Conservation (phyloP, 805 yeast genomes). For the Lipomyces sp. region DNA sequence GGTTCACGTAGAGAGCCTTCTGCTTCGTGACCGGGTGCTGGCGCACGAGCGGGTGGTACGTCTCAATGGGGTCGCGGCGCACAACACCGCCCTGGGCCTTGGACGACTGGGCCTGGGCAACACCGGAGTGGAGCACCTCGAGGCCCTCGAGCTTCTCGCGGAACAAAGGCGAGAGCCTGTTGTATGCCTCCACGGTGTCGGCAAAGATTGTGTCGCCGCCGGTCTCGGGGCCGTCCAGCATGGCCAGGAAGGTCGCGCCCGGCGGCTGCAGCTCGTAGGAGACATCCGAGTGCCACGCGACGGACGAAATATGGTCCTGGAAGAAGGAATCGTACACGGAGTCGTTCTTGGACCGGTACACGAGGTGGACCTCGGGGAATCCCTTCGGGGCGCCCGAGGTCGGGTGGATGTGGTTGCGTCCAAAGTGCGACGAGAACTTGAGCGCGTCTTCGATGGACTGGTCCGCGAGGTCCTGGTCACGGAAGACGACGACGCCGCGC, state of each 20-base stretch:
- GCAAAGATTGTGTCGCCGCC: conserved; percentile 82
- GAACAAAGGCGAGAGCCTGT: conserved; percentile 64
- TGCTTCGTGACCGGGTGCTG: conserved; percentile 50
- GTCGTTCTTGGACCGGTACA: conserved; percentile 48
- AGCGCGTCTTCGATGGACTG: conserved; percentile 34
- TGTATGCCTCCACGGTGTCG: conserved; percentile 68
- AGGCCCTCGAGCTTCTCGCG: conserved; percentile 57
- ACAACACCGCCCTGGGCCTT: conserved; percentile 45
- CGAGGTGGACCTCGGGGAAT: conserved; percentile 59
- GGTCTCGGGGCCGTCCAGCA: conserved; percentile 56
- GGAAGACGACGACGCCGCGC: conserved; percentile 68
- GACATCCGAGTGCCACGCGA: conserved; percentile 68
- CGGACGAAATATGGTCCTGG: conserved; percentile 33
- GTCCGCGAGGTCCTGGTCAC: conserved; percentile 65
- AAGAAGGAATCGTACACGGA: conserved; percentile 33
- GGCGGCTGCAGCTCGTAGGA: conserved; percentile 73
- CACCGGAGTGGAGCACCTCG: conserved; percentile 67
- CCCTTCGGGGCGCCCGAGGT: conserved; percentile 66
- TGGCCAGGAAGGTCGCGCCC: conserved; percentile 62
- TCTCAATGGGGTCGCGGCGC: conserved; percentile 48
- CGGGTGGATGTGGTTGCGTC: conserved; percentile 70
- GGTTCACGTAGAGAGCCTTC: conserved; percentile 46
- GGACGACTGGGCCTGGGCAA: conserved; percentile 43
- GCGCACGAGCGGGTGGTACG: conserved; percentile 50
- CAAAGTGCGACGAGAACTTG: conserved; percentile 61